Evolutionary conservation across 2,329 filamentous ascomycete genomes (phyloP).

Genomic region (Didymella glomerata): DNA sequence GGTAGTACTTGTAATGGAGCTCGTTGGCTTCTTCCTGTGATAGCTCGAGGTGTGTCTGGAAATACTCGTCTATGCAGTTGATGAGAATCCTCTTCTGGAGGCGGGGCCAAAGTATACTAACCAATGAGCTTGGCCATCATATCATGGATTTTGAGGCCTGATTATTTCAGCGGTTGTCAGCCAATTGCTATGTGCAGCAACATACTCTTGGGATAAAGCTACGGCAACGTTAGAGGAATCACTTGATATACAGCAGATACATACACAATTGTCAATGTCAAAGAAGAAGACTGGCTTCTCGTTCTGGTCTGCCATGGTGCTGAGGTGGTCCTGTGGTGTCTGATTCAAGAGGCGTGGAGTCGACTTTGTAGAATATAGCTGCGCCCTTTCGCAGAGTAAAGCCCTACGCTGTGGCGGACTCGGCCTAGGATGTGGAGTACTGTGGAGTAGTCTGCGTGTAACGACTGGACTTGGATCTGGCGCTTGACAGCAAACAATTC

Average conservation of each 20-base stretch:
- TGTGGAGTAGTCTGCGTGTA: constrained; percentile 2
- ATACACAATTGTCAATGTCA: constrained; percentile 95
- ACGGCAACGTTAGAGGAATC: constrained; percentile 12
- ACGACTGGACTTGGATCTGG: background rate
- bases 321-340: background rate
- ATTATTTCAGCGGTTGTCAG: constrained; percentile 44
- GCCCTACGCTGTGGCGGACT: constrained; percentile 10
- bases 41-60: constrained; percentile 75
- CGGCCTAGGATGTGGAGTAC: background rate
- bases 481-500: background rate
- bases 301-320: constrained; percentile 37
- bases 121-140: constrained; percentile 85
- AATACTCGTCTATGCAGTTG: constrained; percentile 62
- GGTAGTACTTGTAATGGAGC: constrained; percentile 92
- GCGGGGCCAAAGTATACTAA: constrained; percentile 25
- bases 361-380: constrained; percentile 7
- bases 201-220: constrained; percentile 86
- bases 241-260: constrained; percentile 36
- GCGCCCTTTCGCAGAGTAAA: constrained; percentile 13
- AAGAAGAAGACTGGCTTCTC: constrained; percentile 73
- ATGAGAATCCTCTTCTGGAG: background rate
- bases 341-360: background rate
- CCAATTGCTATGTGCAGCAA: constrained; percentile 5
- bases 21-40: constrained; percentile 79
- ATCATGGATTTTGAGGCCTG: constrained; percentile 80